A percentile compares a stretch with the other conserved stretches of the same genome.
phyloP scores from a whole-genome alignment of 2,329 filamentous ascomycete species.

The Zopfia rhizophila region DNA sequence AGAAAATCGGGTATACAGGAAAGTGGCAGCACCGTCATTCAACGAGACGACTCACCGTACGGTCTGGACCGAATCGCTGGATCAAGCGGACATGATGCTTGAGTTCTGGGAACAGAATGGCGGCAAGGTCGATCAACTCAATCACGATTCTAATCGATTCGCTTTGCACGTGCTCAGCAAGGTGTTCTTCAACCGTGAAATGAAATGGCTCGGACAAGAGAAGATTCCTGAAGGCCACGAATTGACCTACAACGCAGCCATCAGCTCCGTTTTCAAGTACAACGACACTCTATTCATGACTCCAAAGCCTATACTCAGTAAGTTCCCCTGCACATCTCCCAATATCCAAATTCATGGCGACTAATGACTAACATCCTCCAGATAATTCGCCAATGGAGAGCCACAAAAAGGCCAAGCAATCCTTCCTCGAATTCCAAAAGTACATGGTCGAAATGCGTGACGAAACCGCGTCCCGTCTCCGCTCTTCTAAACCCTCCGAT shows the following conservation, averaged over 20 bases:
- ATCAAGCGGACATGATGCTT: not conserved
- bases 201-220: not conserved
- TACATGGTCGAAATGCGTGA: slow-evolving; percentile 4
- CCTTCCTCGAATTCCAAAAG: not conserved
- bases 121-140: not conserved
- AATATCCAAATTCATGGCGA: not conserved
- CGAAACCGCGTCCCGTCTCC: too few species aligned
- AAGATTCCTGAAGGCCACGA: not conserved
- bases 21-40: slow-evolving; percentile 5
- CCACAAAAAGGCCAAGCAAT: not conserved
- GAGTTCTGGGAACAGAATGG: not conserved
- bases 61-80: not conserved
- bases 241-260: slow-evolving; percentile 7
- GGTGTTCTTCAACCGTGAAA: not conserved
- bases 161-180: slow-evolving; percentile 1
- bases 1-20: slow-evolving; percentile 1
- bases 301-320: slow-evolving; percentile 1
- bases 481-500: too few species aligned
- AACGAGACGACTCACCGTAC: not conserved
- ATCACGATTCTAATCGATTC: not conserved
- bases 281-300: slow-evolving; percentile 2
- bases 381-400: not conserved
- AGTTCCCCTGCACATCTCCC: too few species aligned
- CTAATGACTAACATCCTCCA: not conserved
- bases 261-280: slow-evolving; percentile 4